These are phyloP conservation scores for Rhexocercosporidium sp. DNA, from an alignment of 2,329 filamentous ascomycete genomes.

Conservation along the genomic window DNA sequence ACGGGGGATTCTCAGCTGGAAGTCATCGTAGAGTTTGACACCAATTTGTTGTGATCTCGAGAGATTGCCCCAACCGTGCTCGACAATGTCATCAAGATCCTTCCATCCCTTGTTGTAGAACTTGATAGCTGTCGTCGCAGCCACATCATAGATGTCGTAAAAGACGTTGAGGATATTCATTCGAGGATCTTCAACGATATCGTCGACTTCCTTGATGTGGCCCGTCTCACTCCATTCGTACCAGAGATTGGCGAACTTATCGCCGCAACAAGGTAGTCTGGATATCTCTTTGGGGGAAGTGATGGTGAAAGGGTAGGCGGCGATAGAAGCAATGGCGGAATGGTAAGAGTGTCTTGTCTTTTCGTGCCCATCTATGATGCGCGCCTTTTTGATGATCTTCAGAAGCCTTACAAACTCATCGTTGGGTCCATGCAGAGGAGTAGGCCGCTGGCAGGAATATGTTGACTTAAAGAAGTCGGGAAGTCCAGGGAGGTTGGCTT, in stretches of 20 bases:
- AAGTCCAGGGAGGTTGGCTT: slow-evolving; percentile 65
- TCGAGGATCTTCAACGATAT: slow-evolving; percentile 66
- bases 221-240: slow-evolving; percentile 72
- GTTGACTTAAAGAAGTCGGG: slow-evolving; percentile 69
- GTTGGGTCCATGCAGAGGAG: slow-evolving; percentile 74
- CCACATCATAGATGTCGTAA: slow-evolving; percentile 92
- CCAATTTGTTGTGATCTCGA: slow-evolving; percentile 90
- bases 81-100: slow-evolving; percentile 84
- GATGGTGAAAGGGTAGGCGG: slow-evolving; percentile 70
- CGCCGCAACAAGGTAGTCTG: slow-evolving; percentile 77
- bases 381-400: slow-evolving; percentile 72
- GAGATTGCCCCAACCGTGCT: slow-evolving; percentile 74
- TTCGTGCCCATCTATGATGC: slow-evolving; percentile 74
- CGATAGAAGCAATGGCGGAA: slow-evolving; percentile 80
- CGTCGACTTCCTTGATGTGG: slow-evolving; percentile 65
- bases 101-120: slow-evolving; percentile 84
- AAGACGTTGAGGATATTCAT: slow-evolving; percentile 71
- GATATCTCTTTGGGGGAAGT: slow-evolving; percentile 47
- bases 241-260: slow-evolving; percentile 79
- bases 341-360: slow-evolving; percentile 87
- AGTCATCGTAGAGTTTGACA: slow-evolving; percentile 91
- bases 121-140: slow-evolving; percentile 76
- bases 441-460: slow-evolving; percentile 83
- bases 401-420: slow-evolving; percentile 75
- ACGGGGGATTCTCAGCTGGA: slow-evolving; percentile 73